Evolutionary conservation across 306 rosid genomes (phyloP), one percentile per base, ranked within the genome.

Genomic region (Carpinus viminea): DNA sequence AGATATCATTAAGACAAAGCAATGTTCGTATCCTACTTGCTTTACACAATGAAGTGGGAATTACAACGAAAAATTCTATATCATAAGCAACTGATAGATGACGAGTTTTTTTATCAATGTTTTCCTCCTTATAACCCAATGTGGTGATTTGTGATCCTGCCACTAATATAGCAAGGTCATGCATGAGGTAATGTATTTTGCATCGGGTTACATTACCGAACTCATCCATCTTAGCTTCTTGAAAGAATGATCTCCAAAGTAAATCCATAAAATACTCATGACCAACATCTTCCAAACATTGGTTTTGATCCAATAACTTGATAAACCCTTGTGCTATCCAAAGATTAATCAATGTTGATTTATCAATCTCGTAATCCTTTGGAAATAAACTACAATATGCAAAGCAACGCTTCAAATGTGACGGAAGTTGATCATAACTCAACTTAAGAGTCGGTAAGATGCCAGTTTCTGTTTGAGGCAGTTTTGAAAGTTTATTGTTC

Each of bases 241-340:
- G 83, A 52, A 84, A 88, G 48, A 86, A 78, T 1, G 88, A 88
- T 62, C 71, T 75, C 74, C 65, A 74, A 18, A 52, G 2, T 57
- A 86, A 59, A 17, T 62, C 73, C 80, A 66, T 61, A 79, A 83
- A 84, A 73, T 86, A 84, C 50, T 75, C 81, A 52, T 86, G 54
- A 8, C 84, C 86, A 26, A 85, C 74, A 73, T 85, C 89, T 74
- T 87, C 90, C 55, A 38, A 47, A 24, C 70, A 21, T 51, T 84
- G 28, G 24, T 55, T 7, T 55, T 8, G 12, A 0, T 53, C 15
- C 53, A 38, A 57, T 41, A 48, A 9, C 34, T 78, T 83, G 60
- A 85, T 71, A 66, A 84, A 87, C 10, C 89, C 86, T 80, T 88
- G 83, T 5, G 89, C 82, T 1, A 71, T 51, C 88, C 89, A 88